Conservation (phyloP, 2,329 filamentous ascomycete genomes). For the Pseudogymnoascus sp. region DNA sequence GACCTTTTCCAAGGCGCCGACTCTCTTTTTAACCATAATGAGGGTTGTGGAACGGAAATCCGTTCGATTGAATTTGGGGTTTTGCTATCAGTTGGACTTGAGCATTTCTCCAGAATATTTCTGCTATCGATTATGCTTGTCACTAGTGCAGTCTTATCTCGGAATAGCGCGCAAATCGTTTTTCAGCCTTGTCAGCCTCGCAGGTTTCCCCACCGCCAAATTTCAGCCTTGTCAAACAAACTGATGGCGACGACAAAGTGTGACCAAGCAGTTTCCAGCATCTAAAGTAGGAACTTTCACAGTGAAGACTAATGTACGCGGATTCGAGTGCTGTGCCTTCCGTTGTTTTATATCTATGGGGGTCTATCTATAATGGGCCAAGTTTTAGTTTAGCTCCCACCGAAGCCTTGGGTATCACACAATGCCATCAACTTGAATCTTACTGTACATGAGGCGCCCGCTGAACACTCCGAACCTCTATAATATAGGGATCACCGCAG, state of each 20-base stretch:
- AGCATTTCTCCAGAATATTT: conserved; percentile 20
- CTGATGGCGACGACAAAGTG: not conserved
- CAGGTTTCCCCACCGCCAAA: not conserved
- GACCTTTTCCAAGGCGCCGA: conserved; percentile 89
- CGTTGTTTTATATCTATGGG: not conserved
- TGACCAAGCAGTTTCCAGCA: not conserved
- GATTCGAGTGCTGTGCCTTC: not conserved
- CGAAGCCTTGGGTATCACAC: conserved; percentile 3
- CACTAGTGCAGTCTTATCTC: not conserved
- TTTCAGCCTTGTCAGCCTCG: conserved; percentile 3
- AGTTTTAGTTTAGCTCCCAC: not conserved
- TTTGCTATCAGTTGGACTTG: conserved; percentile 7
- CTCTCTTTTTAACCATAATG: conserved; percentile 74
- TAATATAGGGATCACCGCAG: conserved; percentile 17
- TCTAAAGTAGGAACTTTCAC: not conserved
- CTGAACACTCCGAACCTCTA: not conserved
- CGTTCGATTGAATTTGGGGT: conserved; percentile 9
- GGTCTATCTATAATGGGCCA: not conserved
- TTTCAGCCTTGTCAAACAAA: not conserved
- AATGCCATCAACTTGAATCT: not conserved
- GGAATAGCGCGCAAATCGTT: not conserved
- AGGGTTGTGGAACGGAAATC: conserved; percentile 10
- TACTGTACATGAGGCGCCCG: not conserved
- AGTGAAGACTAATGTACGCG: not conserved
- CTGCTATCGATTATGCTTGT: conserved; percentile 23